Base-by-base conservation (phyloP, 2,329 filamentous ascomycete species). In the Niveomyces coronatus region DNA sequence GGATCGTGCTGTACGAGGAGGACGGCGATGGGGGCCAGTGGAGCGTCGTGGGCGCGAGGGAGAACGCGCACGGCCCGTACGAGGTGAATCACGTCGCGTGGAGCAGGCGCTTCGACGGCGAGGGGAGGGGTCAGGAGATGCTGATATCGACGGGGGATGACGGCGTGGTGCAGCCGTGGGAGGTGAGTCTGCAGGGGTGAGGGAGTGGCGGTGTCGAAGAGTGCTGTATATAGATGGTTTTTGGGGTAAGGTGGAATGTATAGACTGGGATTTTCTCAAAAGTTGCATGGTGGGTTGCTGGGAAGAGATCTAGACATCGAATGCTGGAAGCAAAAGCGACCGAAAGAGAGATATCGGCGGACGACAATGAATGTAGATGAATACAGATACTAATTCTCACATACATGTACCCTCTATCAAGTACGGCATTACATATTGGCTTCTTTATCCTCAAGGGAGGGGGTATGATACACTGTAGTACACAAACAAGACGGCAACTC, bases 41-140 rank as follows among this genome's bases (percentile, higher is more conserved):
- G 91, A 67, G 69, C 6, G 60, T 89, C 4, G 53, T 94, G 13
- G 75, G 77, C 0, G 72, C 74, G n/a, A 54, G 83, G 2, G 69
- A 80, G 33, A 80, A 79, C 23, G 85, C 81, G 3, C 91, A 98
- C 56, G 88, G 86, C 1, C 85, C 93, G 3, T 95, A 89, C 53
- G 91, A 98, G 61, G 72, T 96, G 46, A 98, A 98, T 53, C 87
- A 95, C 58, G 73, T 91, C 34, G 78, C 76, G 2, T 98, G 91
- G 91, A 87, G 86, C 47, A 75, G 71, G 49, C 71, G 88, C 41
- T 82, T 76, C 41, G 87, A 94, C 55, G 68, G 69, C 35, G 79
- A 65, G 1, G 60, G 61, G 2, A 70, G 70, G 53, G 67, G 69
- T 17, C 85, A 94, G 50, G 89, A 96, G 62, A 82, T 95, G 56